Evolutionary conservation across 2,329 filamentous ascomycete genomes (phyloP), one percentile per base, ranked within the genome.

Genomic region (Epichloe gansuensis): DNA sequence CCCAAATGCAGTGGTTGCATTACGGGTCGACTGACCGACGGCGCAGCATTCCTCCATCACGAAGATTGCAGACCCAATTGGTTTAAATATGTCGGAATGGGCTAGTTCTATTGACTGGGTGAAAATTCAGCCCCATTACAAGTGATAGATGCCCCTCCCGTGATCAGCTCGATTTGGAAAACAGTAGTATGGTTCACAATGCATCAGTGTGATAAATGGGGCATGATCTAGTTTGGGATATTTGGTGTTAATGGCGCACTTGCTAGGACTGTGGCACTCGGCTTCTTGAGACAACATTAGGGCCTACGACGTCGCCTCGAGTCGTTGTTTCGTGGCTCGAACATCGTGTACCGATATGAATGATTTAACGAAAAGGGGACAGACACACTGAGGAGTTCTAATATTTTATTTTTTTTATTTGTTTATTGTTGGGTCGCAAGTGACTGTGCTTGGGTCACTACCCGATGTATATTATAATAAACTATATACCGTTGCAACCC

Each of bases 41-140:
- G 93, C 56, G 90, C 89, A 63, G 73, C 82, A 34, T 95, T 82
- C 75, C 73, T 98, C 45, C 80, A 89, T 61, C 84, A 85, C 63
- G 93, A 98, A 67, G 93, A 98, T 68, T 98, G 93, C 69, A 78
- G 93, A 55, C 87, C 91, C 17, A 90, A 90, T 66, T 98, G 93
- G 87, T 97, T 98, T 77, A 95, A 96, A 71, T 93, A 87, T 63
- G 88, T 85, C 21, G 88, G 90, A 50, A 88, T 86, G 76, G 82
- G 81, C 62, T 94, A 69, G 73, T 31, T n/a, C 5, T 21, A 9
- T 9, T 35, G 15, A 11, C 34, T 12, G 12, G 12, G 6, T 21
- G 9, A 17, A 5, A n/a, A 9, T 46, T 15, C 2, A 4, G 23
- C 35, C 31, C 15, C 27, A 41, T 13, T 11, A 34, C 46, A 11